Conservation (phyloP, 1,139 yeast genomes). For the Blastobotrys capitulatus region DNA sequence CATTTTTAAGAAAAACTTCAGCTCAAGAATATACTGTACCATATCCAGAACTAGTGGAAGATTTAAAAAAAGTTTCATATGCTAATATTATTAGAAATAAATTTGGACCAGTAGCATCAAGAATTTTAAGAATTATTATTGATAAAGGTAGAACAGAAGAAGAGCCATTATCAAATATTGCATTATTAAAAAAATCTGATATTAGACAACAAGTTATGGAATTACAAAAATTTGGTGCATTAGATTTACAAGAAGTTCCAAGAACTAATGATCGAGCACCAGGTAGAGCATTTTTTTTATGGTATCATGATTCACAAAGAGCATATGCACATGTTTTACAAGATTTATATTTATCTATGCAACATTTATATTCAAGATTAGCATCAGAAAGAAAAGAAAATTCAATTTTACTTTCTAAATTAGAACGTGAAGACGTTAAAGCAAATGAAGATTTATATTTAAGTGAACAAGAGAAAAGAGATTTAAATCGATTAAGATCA, state of each 20-base stretch:
- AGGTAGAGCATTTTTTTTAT: conserved; percentile 76
- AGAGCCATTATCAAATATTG: conserved; percentile 69
- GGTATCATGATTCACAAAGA: conserved; percentile 59
- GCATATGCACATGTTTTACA: conserved; percentile 48
- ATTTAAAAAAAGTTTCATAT: conserved; percentile 49
- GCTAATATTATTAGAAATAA: conserved; percentile 51
- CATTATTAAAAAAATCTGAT: conserved; percentile 69
- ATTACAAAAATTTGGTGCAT: conserved; percentile 36
- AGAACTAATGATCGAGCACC: conserved; percentile 91
- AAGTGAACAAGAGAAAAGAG: conserved; percentile 68
- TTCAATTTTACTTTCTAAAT: conserved; percentile 64
- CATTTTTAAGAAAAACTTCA: conserved; percentile 31
- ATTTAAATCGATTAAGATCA: conserved; percentile 47
- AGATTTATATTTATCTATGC: conserved; percentile 62
- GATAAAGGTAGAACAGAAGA: conserved; percentile 73
- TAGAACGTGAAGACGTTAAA: conserved; percentile 84
- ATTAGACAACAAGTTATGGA: conserved; percentile 48
- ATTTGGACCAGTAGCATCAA: conserved; percentile 46
- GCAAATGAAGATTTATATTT: conserved; percentile 74
- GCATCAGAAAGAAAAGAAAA: conserved; percentile 56
- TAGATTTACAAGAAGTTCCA: conserved; percentile 80
- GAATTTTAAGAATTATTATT: conserved; percentile 64
- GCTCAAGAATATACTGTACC: conserved; percentile 41
- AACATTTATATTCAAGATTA: conserved; percentile 52
- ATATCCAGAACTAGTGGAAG: conserved; percentile 30